Percentiles rank a stretch among this genome's conserved stretches.
These are phyloP conservation scores for Suhomyces sp. DNA, from an alignment of 805 yeast genomes.

Conservation along the genomic window DNA sequence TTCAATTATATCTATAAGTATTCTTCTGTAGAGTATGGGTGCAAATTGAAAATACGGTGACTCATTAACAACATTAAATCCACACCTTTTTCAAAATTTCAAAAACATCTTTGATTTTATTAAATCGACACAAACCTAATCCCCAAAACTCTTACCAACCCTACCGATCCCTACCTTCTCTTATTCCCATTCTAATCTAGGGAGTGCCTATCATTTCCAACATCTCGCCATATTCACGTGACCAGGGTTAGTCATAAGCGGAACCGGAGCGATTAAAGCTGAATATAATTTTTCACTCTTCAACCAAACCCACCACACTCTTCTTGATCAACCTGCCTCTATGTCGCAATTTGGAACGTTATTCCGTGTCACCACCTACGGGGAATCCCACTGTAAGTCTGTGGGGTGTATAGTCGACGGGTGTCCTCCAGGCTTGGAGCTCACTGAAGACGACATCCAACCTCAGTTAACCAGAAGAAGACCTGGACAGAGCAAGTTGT, in stretches of 20 bases:
- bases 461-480: constrained; percentile 96
- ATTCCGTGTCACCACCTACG: constrained; percentile 85
- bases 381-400: constrained; percentile 95
- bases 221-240: constrained; percentile 2
- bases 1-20: too few relatives aligned
- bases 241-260: constrained; percentile 3
- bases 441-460: constrained; percentile 86
- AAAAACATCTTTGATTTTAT: too few relatives aligned
- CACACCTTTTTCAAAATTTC: too few relatives aligned
- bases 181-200: too few relatives aligned
- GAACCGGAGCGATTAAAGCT: constrained; percentile 1
- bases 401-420: constrained; percentile 99
- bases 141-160: too few relatives aligned
- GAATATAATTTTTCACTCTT: constrained; percentile 3
- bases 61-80: too few relatives aligned
- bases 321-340: constrained; percentile 4
- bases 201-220: too few relatives aligned
- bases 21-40: too few relatives aligned
- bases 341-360: constrained; percentile 45
- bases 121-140: too few relatives aligned
- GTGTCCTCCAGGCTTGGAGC: constrained; percentile 90
- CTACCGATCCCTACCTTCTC: too few relatives aligned
- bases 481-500: constrained; percentile 91
- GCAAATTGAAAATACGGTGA: too few relatives aligned
- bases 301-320: neutral